phyloP scores from a whole-genome alignment of 805 yeast species.

The Starmerella riodocensis region DNA sequence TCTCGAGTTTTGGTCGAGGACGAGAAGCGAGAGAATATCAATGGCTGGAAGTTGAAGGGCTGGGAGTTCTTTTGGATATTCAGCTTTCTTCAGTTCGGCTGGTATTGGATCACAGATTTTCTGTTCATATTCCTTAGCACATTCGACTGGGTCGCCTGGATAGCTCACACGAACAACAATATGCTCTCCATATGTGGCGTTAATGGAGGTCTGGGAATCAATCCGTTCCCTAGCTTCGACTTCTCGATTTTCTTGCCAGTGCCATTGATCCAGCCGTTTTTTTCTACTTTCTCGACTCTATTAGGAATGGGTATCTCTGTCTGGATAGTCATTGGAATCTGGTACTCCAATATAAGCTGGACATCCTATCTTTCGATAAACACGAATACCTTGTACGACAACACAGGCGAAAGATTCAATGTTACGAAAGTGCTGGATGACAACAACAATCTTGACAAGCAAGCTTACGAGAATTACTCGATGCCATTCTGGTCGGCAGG shows the following conservation, averaged over 20 bases:
- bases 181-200: constrained; percentile 40
- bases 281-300: constrained; percentile 26
- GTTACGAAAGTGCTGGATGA: constrained; percentile 37
- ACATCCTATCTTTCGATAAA: constrained; percentile 42
- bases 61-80: constrained; percentile 1
- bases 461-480: constrained; percentile 40
- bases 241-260: constrained; percentile 28
- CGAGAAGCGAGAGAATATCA: constrained; percentile 24
- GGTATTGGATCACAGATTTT: constrained; percentile 59
- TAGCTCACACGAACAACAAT: constrained; percentile 37
- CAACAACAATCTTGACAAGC: constrained; percentile 33
- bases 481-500: constrained; percentile 60
- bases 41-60: constrained; percentile 32
- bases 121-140: constrained; percentile 47
- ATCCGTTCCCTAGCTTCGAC: constrained; percentile 43
- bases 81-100: constrained; percentile 20
- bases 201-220: constrained; percentile 32
- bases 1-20: constrained; percentile 37
- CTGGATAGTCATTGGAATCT: constrained; percentile 20
- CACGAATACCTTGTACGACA: constrained; percentile 31
- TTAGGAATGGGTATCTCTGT: constrained; percentile 27
- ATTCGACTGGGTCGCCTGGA: constrained; percentile 56
- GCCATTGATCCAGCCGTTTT: constrained; percentile 35
- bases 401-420: constrained; percentile 34
- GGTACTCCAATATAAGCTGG: constrained; percentile 38